Base-by-base conservation (phyloP, 2,329 filamentous ascomycete species). In the Neoascochyta sp. region DNA sequence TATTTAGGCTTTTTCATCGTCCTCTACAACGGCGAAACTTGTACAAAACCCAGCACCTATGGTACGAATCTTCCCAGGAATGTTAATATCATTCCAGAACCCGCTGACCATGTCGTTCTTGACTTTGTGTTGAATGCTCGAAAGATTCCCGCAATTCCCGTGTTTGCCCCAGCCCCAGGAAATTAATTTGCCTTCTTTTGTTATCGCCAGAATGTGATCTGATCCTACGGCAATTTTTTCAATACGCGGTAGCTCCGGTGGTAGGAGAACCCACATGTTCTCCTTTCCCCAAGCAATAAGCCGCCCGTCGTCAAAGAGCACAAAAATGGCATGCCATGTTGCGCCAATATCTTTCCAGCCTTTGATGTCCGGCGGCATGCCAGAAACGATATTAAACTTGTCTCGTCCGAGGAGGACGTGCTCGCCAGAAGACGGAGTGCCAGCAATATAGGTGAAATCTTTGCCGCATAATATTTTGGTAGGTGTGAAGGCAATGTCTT, bases 131-230 rank as follows among this genome's bases (percentile, higher is more conserved):
- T 27, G 24, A 8, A 47, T 14, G 1, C 11, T 32, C 1, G 22
- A 41, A 5, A 53, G 16, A 24, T 54, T 35, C 3, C 92, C 92
- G 60, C 92, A 98, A 59, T 98, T 98, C 2, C 92, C 92, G 65
- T 98, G 92, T 64, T 96, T 90, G 2, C 88, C 89, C 92, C 92
- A 98, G 12, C 92, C 92, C 87, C 90, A 96, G 2, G 86, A 77
- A 27, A 93, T 65, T 1, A 95, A 78, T 28, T 81, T 75, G 2
- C 78, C 78, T 12, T 74, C 69, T 7, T 65, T 65, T 0, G 83
- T 79, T 15, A 90, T 63, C 7, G 80, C 86, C 41, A 96, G 63
- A n/a, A 77, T 79, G 62, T 98, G 92, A 62, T 96, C 92, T 54
- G 90, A 95, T 0, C 92, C 92, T 24, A 84, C 76, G 3, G 85